Evolutionary conservation across 1,284 basidiomycete genomes (phyloP), one percentile per base, ranked within the genome.

Genomic region (Rhodotorula sp.): DNA sequence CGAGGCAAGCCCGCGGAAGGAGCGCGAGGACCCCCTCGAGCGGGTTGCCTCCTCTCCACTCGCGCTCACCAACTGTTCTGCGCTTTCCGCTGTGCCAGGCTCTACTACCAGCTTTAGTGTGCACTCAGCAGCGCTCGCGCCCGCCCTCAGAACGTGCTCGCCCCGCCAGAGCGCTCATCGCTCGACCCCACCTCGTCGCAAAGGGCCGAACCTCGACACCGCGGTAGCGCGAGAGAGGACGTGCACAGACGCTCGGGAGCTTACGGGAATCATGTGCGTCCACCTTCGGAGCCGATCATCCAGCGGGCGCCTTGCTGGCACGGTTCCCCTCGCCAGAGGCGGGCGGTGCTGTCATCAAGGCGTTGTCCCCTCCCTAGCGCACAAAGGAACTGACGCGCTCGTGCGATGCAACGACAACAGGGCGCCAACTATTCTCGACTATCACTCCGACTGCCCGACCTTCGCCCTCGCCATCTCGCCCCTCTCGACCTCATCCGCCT

Each of bases 381-480:
- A 3, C 27, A 19, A n/a, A 4, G 3, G 7, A n/a, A 53, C 32
- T 36, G 36, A 37, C 48, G 36, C 50, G 2, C 27, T 5, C 46
- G 46, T 25, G 46, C 46, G 50, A 51, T 51, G 15, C 50, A 22
- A 12, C 9, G 9, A 7, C n/a, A n/a, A 5, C 61, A 75, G 73
- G 75, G 53, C 75, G 0, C 75, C 75, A 1, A 62, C 66, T 0
- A 55, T 73, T 15, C 65, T 77, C 15, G 74, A 77, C 44, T 77
- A 77, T 67, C 60, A 75, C 64, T 75, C 76, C 1, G 73, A 75
- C 61, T 53, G 44, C 22, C 67, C 69, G 22, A 77, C 76, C 19
- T 77, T 71, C 46, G 69, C 76, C 21, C 70, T 77, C 44, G 54
- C 71, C 10, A 66, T 75, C 69, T 77, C 76, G 0, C 74, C 76